These are phyloP conservation scores for Aspergillus affinis DNA, from an alignment of 495 filamentous ascomycete genomes.

Conservation along the genomic window DNA sequence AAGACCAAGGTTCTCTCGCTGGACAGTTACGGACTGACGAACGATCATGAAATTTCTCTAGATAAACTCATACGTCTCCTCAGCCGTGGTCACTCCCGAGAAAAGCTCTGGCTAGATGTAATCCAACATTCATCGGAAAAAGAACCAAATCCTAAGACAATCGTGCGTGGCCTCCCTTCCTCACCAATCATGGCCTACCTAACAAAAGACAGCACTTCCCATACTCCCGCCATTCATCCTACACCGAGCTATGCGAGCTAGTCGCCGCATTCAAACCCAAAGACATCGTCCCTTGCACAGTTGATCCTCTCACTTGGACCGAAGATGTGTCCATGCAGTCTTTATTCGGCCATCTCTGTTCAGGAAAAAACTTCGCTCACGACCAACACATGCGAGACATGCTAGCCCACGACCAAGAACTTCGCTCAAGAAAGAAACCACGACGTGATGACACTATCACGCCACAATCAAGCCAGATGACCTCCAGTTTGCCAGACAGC, in stretches of 20 bases:
- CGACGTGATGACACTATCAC: constrained; percentile 24
- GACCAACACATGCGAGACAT: constrained; percentile 60
- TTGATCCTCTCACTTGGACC: constrained; percentile 62
- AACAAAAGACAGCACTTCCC: constrained; percentile 57
- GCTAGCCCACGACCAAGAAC: constrained; percentile 17
- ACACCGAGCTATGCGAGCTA: constrained; percentile 72
- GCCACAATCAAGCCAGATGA: constrained; percentile 26
- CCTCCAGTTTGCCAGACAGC: constrained; percentile 16
- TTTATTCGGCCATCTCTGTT: constrained; percentile 74
- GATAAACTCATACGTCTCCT: constrained; percentile 42
- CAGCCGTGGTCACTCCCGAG: constrained; percentile 18
- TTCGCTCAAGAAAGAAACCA: constrained; percentile 27
- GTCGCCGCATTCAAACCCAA: constrained; percentile 66
- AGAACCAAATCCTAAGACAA: constrained; percentile 12
- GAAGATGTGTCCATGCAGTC: constrained; percentile 58
- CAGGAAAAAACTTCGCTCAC: constrained; percentile 58
- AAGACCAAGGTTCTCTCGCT: constrained; percentile 40
- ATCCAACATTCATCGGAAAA: background rate
- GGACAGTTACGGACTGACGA: constrained; percentile 39
- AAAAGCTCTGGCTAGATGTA: constrained; percentile 1
- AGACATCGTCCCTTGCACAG: constrained; percentile 84
- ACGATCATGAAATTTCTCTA: constrained; percentile 45
- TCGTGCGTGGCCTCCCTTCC: constrained; percentile 10
- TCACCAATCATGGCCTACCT: background rate
- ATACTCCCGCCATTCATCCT: constrained; percentile 89